Evolutionary conservation across 352 stramenopile species (phyloP), one percentile per base, ranked within the genome.

Genomic region (Phytophthora ramorum): DNA sequence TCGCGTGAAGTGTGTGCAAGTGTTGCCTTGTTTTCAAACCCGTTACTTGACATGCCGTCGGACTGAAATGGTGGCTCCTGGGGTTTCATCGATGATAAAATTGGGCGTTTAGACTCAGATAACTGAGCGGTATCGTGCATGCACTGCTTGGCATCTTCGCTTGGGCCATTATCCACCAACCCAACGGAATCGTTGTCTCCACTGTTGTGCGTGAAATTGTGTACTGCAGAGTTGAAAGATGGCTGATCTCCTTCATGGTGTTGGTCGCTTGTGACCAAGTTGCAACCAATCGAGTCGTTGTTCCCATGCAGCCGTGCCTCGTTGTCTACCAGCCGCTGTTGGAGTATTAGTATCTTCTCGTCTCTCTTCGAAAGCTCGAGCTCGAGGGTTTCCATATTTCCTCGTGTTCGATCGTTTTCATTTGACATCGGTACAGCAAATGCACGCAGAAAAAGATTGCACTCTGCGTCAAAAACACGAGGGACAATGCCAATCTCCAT

Each of bases 291-390:
- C 26, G 9, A 41, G 34, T 7, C 13, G 14, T 8, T 16, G 6
- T 28, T 7, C n/a, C 40, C 55, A 46, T 45, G 19, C 14, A 55
- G 34, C 50, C 54, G 37, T 12, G 45, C 28, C 12, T 67, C 47
- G 55, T 59, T 52, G 12, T 61, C 13, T 4, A 58, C 32, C n/a
- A 76, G 24, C 19, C 17, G 52, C 26, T 69, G 46, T 16, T 75
- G 55, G 16, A 78, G 38, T 20, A 75, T 20, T 22, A 72, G 16
- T 30, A 73, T 55, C 24, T 64, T 69, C 55, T 78, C 70, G 41
- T 75, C 48, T 47, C 46, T 58, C 20, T 62, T 69, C 17, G 30
- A 38, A 9, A 72, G n/a, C 44, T 78, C 66, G 13, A 71, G 17
- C 46, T 71, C 30, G 0, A 65, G 16, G n/a, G 19, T 3, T 32